Base-by-base conservation (phyloP, 2,329 filamentous ascomycete genomes). In the Elsinoe perseae region DNA sequence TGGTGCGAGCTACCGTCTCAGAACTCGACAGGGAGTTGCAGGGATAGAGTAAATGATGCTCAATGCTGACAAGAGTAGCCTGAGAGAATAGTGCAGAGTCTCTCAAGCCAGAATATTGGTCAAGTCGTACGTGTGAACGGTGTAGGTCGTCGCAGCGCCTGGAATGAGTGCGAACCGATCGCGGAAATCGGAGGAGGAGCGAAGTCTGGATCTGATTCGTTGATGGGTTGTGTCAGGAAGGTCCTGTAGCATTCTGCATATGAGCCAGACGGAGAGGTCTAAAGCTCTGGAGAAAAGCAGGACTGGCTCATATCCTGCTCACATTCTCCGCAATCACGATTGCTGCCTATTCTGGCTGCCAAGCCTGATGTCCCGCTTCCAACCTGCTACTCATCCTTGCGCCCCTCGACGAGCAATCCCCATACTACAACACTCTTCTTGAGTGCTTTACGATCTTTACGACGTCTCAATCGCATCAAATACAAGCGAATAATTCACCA, bases 401-500 rank as follows among this genome's bases (percentile, higher is more conserved):
- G 20, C 20, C 20, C 40, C 40, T 44, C 40, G 20, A 23, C 21
- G 8, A 44, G 14, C 20, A 23, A 21, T 8, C 23, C 10, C 12
- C 14, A 50, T 14, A 43, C 21, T n/a, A 30, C 25, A 34, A 23
- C 48, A 52, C 48, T 52, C 48, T n/a, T 36, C n/a, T n/a, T 30
- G 48, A 52, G 48, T 52, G 48, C 28, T 21, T 52, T 9, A 52
- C 48, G 48, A 38, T 36, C 30, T 32, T 32, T 50, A 50, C 44
- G 44, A 50, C n/a, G n/a, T n/a, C n/a, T n/a, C n/a, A 43, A 10
- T 25, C 44, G 25, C 2, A 30, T 10, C 27, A 8, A 30, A 32
- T 9, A 32, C 12, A 14, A 18, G 6, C 16, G 25, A 30, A 4
- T 16, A 20, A 18, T 20, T 21, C 14, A 61, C 64, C 66, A 83